These are phyloP conservation scores for Salix suchowensis DNA, from an alignment of 345 rosid genomes.

Conservation along the genomic window DNA sequence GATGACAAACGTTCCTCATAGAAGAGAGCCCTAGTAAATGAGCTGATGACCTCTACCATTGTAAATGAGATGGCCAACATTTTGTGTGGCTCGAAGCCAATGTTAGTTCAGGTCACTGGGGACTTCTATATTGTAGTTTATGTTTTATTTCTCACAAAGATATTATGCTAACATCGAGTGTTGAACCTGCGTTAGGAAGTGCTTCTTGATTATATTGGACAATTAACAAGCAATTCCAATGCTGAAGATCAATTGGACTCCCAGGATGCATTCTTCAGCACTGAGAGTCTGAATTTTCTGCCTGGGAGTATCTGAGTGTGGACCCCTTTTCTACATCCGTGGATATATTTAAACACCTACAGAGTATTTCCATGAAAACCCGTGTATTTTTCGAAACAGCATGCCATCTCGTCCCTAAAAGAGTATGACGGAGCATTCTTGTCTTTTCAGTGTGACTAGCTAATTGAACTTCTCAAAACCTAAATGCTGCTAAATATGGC, in stretches of 20 bases:
- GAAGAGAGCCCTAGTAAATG: not conserved
- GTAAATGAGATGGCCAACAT: not conserved
- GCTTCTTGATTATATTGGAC: not conserved
- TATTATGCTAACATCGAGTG: not conserved
- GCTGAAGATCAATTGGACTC: not conserved
- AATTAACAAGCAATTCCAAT: not conserved
- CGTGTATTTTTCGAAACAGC: not conserved
- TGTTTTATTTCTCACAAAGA: not conserved
- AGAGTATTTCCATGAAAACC: not conserved
- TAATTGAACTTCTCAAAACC: not conserved
- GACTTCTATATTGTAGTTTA: not conserved
- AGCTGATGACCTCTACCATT: not conserved
- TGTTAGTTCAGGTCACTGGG: not conserved
- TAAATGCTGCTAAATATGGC: not conserved
- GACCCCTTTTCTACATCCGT: not conserved
- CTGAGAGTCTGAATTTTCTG: not conserved
- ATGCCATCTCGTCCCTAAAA: not conserved
- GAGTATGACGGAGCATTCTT: not conserved
- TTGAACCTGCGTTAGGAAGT: not conserved
- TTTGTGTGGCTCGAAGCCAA: not conserved
- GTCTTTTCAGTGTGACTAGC: not conserved
- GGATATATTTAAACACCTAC: not conserved
- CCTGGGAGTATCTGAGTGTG: not conserved
- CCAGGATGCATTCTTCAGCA: not conserved
- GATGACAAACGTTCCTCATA: not conserved